Evolutionary conservation across 148 eudicot genomes (phyloP), one percentile per base, ranked within the genome.

Genomic region (Pouteria glomerata): DNA sequence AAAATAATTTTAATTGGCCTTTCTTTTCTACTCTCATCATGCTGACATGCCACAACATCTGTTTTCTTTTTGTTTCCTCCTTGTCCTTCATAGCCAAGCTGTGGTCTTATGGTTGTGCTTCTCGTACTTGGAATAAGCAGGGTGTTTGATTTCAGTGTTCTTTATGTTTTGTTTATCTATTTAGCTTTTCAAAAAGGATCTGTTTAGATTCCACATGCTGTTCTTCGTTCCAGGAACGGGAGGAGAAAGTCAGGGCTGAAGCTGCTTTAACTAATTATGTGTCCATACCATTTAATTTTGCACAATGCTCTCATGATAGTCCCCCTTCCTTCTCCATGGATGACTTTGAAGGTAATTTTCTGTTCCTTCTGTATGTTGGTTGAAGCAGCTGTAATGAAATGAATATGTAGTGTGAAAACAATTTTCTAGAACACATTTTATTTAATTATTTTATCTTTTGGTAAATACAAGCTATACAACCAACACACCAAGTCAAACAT

Each of bases 311-410:
- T 56, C 70, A 68, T 73, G 84, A 76, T 63, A 66, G 65, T 55
- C 16, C 87, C 60, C 85, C 92, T 50, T 70, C 83, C 37, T 95
- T 88, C 77, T 84, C 97, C 58, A 84, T 85, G 87, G 96, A 90
- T 73, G 99, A 95, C 81, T 95, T 95, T 82, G 96, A 92, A 92
- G 99, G 99, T 90, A 84, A 62, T 33, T 26, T 34, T 50, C 21
- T 63, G 56, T 51, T 60, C 13, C 37, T 13, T 29, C 1, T 35
- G 78, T 47, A 67, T 27, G 37, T 34, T 42, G 50, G 27, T 47
- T 42, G 12, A 27, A 18, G 4, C 45, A 16, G 35, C 14, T 30
- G 55, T 27, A 33, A 6, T 37, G 6, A 21, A 27, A 60, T 24
- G 24, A 34, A 34, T 39, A n/a, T 61, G 19, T 8, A 18, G 44